phyloP scores from a whole-genome alignment of 2,329 filamentous ascomycete genomes.

The Neonectria faginata region DNA sequence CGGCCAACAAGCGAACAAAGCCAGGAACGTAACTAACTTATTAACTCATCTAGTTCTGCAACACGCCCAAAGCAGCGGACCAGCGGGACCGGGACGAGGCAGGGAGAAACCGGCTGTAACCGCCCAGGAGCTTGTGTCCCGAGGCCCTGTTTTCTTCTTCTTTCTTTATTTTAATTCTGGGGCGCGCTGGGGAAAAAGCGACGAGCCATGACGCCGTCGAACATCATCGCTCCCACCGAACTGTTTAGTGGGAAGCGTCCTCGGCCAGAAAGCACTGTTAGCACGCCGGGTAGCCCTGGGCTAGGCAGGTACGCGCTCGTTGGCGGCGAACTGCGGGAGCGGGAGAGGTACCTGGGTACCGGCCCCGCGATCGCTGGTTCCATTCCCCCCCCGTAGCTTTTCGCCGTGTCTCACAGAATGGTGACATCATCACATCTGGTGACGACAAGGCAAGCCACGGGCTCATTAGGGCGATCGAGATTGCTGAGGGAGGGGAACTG shows the following conservation, averaged over 20 bases:
- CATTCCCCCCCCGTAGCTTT: too few species aligned
- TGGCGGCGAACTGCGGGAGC: background rate
- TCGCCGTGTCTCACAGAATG: conserved; percentile 44
- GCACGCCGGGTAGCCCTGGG: conserved; percentile 4
- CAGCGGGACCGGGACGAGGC: background rate
- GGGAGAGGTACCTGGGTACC: background rate
- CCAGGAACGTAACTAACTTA: background rate
- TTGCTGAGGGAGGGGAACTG: conserved; percentile 25
- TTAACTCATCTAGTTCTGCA: too few species aligned
- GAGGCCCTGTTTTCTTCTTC: background rate
- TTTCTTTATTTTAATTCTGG: background rate
- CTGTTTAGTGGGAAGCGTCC: background rate
- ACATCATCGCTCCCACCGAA: conserved; percentile 39
- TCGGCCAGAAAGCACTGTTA: conserved; percentile 20
- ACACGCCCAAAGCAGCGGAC: background rate
- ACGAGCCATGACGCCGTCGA: conserved; percentile 41
- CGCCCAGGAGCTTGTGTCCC: background rate
- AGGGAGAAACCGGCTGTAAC: conserved; percentile 2
- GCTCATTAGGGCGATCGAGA: conserved; percentile 43
- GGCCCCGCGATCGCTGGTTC: conserved; percentile 16
- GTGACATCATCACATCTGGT: conserved; percentile 57
- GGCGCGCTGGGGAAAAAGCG: conserved; percentile 28
- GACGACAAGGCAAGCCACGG: conserved; percentile 49
- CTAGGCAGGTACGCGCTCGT: background rate
- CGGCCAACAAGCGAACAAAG: background rate